Conservation (phyloP, 2,329 filamentous ascomycete genomes). For the Zasmidium cellare region DNA sequence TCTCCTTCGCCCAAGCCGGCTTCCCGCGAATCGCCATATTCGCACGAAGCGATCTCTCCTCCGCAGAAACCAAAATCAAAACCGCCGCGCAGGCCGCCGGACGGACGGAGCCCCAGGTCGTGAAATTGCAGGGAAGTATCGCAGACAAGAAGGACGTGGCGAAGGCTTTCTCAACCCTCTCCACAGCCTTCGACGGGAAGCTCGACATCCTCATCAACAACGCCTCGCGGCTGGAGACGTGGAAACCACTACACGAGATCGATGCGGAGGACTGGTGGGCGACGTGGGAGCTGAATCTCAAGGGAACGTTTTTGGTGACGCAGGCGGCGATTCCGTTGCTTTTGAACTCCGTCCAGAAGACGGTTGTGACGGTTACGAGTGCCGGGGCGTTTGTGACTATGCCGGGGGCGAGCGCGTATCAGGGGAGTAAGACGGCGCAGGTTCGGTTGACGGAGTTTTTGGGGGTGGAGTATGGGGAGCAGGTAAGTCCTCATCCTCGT, state of each 20-base stretch:
- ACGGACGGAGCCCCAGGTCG: slow-evolving; percentile 39
- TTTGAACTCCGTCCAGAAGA: slow-evolving; percentile 36
- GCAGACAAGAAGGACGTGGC: slow-evolving; percentile 38
- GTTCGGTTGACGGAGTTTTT: slow-evolving; percentile 47
- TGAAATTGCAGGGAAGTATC: slow-evolving; percentile 46
- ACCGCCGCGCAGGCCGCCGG: slow-evolving; percentile 31
- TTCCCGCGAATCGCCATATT: neutral
- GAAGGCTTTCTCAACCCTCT: slow-evolving; percentile 34
- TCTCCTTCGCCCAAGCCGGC: slow-evolving; percentile 57
- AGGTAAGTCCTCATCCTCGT: neutral
- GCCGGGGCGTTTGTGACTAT: slow-evolving; percentile 34
- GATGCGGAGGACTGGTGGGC: slow-evolving; percentile 48
- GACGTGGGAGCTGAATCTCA: slow-evolving; percentile 53
- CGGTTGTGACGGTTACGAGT: slow-evolving; percentile 45
- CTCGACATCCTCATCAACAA: slow-evolving; percentile 41
- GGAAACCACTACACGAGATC: slow-evolving; percentile 23
- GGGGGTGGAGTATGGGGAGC: slow-evolving; percentile 42
- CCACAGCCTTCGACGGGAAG: slow-evolving; percentile 26
- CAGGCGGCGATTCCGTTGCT: slow-evolving; percentile 49
- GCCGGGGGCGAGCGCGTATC: slow-evolving; percentile 7
- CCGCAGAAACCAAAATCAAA: neutral
- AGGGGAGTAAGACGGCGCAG: neutral
- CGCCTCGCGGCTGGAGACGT: slow-evolving; percentile 29
- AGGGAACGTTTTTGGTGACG: slow-evolving; percentile 39
- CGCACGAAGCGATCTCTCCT: neutral